Evolutionary conservation across 2,329 filamentous ascomycete species (phyloP).

Genomic region (Colletotrichum coccodes): DNA sequence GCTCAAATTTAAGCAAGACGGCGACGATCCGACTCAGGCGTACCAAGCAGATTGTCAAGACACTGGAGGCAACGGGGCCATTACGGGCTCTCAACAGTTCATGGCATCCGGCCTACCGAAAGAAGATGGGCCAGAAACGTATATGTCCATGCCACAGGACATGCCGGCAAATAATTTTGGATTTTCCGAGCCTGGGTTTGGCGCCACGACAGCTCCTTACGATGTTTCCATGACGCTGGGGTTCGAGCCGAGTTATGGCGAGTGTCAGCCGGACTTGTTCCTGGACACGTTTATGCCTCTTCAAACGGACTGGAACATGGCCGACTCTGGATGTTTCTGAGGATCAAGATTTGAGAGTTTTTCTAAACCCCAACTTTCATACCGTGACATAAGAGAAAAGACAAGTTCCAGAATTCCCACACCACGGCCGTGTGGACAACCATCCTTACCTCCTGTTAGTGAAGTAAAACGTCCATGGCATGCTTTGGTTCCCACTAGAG

Average conservation of each 20-base stretch:
- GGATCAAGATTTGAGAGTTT: no score
- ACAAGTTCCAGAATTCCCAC: not conserved
- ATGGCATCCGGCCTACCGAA: not conserved
- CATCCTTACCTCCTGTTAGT: no score
- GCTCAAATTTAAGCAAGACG: conserved; percentile 22
- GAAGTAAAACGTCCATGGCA: not conserved
- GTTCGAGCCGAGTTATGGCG: conserved; percentile 21
- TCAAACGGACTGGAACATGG: conserved; percentile 14
- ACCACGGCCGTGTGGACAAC: no score
- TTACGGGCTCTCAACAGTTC: not conserved
- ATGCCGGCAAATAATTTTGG: not conserved
- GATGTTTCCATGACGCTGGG: conserved; percentile 22
- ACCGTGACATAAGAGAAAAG: not conserved
- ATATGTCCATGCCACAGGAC: conserved; percentile 1
- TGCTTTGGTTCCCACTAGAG: conserved; percentile 48
- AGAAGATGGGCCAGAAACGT: not conserved
- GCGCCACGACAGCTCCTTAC: not conserved
- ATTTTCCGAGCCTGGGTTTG: not conserved
- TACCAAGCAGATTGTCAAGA: not conserved
- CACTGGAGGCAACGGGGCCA: not conserved
- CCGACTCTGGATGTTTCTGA: conserved; percentile 6
- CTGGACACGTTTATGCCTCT: conserved; percentile 24
- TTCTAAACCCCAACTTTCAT: no score
- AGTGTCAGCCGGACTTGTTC: conserved; percentile 22
- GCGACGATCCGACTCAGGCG: not conserved